Conservation (phyloP, 1,284 basidiomycete species). For the Moesziomyces parantarcticus region DNA sequence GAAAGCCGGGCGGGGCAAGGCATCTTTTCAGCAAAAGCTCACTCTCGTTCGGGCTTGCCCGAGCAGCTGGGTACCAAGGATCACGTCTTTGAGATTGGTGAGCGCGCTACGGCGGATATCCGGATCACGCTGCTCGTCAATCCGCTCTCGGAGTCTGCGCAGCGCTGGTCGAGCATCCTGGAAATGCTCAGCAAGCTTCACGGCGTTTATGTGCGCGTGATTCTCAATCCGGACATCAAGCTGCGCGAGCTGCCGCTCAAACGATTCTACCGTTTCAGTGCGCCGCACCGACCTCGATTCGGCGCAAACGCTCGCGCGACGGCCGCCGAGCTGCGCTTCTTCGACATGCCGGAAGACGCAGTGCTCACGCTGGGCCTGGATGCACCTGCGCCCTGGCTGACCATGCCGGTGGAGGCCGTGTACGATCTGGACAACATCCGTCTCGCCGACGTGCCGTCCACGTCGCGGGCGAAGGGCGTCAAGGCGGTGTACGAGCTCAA, state of each 20-base stretch:
- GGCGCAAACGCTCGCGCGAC: slow-evolving; percentile 74
- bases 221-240: slow-evolving; percentile 54
- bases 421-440: slow-evolving; percentile 97
- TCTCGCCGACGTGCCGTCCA: slow-evolving; percentile 75
- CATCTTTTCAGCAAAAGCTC: slow-evolving; percentile 18
- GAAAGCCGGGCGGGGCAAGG: slow-evolving; percentile 19
- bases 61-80: slow-evolving; percentile 27
- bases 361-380: slow-evolving; percentile 94
- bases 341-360: slow-evolving; percentile 72
- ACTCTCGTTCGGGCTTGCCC: slow-evolving; percentile 26
- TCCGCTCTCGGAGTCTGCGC: slow-evolving; percentile 84
- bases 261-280: slow-evolving; percentile 88
- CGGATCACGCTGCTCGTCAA: slow-evolving; percentile 83
- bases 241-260: slow-evolving; percentile 82
- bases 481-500: slow-evolving; percentile 87
- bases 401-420: slow-evolving; percentile 84
- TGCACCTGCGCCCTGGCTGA: slow-evolving; percentile 88
- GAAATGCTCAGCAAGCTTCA: slow-evolving; percentile 39
- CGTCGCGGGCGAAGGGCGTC: slow-evolving; percentile 72
- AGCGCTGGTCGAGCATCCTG: slow-evolving; percentile 80
- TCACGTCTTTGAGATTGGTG: slow-evolving; percentile 73
- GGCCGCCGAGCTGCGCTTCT: slow-evolving; percentile 40
- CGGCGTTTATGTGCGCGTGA: slow-evolving; percentile 53
- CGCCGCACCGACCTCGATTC: slow-evolving; percentile 75
- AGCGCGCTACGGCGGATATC: slow-evolving; percentile 76